phyloP scores from a whole-genome alignment of 169 alveolate genomes.

The Cryptosporidium canis region DNA sequence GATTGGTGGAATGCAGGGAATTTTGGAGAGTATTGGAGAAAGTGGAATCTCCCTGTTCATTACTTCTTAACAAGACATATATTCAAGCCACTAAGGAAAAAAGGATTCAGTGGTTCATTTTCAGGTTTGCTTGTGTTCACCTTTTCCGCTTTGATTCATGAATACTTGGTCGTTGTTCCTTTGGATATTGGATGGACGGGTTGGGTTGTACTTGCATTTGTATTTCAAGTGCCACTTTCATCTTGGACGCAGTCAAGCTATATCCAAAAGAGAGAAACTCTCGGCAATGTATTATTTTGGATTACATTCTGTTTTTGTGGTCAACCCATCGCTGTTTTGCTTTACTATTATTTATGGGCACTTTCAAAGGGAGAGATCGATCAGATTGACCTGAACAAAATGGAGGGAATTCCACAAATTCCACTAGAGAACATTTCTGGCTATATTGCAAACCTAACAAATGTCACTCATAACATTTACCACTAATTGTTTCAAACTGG shows the following conservation, averaged over 20 bases:
- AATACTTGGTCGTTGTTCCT: conserved; percentile 88
- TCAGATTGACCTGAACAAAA: conserved; percentile 56
- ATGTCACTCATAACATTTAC: conserved; percentile 57
- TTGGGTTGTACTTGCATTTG: conserved; percentile 83
- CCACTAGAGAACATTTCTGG: conserved; percentile 66
- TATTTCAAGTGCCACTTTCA: conserved; percentile 53
- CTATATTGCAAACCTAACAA: conserved; percentile 63
- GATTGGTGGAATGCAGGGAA: conserved; percentile 96
- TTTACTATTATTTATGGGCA: conserved; percentile 80
- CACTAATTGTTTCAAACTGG: background rate
- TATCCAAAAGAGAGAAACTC: conserved; percentile 81
- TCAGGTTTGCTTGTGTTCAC: conserved; percentile 83
- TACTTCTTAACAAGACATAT: conserved; percentile 91
- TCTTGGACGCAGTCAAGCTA: conserved; percentile 69
- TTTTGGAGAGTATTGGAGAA: conserved; percentile 92
- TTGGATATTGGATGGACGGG: conserved; percentile 92
- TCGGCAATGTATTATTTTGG: conserved; percentile 93
- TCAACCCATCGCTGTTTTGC: conserved; percentile 88
- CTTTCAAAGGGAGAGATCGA: conserved; percentile 71
- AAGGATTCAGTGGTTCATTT: conserved; percentile 81
- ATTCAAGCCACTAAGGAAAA: conserved; percentile 89
- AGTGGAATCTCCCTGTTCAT: conserved; percentile 95
- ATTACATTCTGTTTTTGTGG: conserved; percentile 92
- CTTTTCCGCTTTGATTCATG: conserved; percentile 89
- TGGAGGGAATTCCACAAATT: conserved; percentile 70